Evolutionary conservation across 106 monocot species (phyloP).

Genomic region (Acorus gramineus): DNA sequence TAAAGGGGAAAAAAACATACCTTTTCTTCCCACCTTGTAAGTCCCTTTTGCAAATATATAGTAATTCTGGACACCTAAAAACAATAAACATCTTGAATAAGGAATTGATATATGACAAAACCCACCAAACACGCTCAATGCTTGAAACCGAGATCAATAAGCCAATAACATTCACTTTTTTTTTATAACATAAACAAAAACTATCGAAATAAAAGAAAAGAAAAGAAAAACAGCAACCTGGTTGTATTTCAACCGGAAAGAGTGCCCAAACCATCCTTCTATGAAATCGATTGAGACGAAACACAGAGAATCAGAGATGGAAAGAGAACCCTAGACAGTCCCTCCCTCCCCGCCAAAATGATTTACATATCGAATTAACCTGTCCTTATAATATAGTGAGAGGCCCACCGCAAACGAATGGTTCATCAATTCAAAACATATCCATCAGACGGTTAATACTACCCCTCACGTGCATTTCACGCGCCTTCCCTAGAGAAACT

Average conservation of each 20-base stretch:
- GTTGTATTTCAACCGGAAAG: slow-evolving; percentile 37
- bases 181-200: neutral
- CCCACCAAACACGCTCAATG: neutral
- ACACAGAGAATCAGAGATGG: too few species aligned
- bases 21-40: slow-evolving; percentile 91
- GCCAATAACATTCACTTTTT: too few species aligned
- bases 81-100: neutral
- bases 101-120: neutral
- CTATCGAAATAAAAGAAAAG: neutral
- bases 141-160: neutral
- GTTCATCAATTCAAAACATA: too few species aligned
- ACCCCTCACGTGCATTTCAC: neutral
- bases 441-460: too few species aligned
- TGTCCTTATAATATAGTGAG: too few species aligned
- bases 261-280: slow-evolving; percentile 60
- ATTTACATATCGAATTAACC: too few species aligned
- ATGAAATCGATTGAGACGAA: too few species aligned
- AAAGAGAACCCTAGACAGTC: too few species aligned
- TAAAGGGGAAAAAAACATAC: slow-evolving; percentile 13
- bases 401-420: too few species aligned
- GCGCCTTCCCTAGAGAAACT: too few species aligned
- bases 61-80: slow-evolving; percentile 54
- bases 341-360: too few species aligned
- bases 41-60: slow-evolving; percentile 80
- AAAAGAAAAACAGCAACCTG: slow-evolving; percentile 25